Evolutionary conservation across 2,329 filamentous ascomycete species (phyloP), one percentile per base, ranked within the genome.

Genomic region (Ophiocordyceps unilateralis): DNA sequence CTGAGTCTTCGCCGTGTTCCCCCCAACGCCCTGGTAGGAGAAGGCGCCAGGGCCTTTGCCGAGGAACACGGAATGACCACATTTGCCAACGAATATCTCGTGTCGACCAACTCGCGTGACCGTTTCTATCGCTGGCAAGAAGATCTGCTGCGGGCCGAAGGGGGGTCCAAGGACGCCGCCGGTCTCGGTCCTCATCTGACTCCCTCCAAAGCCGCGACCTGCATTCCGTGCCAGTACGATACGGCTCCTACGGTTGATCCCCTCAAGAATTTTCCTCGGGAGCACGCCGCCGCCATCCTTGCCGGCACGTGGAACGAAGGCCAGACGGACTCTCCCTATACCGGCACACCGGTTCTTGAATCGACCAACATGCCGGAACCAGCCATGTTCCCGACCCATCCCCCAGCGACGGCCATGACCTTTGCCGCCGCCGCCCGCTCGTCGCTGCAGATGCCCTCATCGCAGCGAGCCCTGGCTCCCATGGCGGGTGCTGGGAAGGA

Each of bases 1-100:
- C 64, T 96, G n/a, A 84, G 85, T 8, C 72, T 96, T 41, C 78
- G 83, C 43, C 79, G 91, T 44, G 87, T 98, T 4, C 88, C 93
- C 9, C 91, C 91, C 10, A 96, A 95, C 53, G 76, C 95, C 21
- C 72, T 98, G 2, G 83, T 93, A 11, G 85, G 86, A 28, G 70
- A 83, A 50, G 91, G 91, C 11, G 91, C 91, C 15, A 81, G 75
- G 38, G 74, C 81, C n/a, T 98, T 93, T 60, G 91, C 89, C 1
- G 74, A 75, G 47, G 78, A 89, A 46, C 74, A 87, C 50, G 80
- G 83, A 9, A 76, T 96, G 56, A 65, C 73, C 0, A 67, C 85
- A 11, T 69, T 87, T n/a, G 72, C 78, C 6, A 78, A 86, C 52
- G 82, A 91, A 38, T 70, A 69, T 38, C 68, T 98, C 17, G 70